Evolutionary conservation across 257 asterid species (phyloP).

Genomic region (Solanum dulcamara): DNA sequence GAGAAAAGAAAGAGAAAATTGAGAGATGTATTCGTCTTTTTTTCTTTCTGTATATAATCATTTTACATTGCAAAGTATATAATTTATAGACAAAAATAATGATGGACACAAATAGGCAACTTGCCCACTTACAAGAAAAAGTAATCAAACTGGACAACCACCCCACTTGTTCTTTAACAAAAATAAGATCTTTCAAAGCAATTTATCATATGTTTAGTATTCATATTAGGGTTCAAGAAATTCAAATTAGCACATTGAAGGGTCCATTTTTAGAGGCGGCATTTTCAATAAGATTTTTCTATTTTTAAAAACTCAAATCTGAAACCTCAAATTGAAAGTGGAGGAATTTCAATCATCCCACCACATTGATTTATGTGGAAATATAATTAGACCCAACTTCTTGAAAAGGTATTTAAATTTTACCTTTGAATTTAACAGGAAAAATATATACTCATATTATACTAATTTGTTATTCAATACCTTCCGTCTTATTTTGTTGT

Average conservation of each 20-base stretch:
- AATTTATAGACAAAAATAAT: too few relatives aligned
- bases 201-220: neutral
- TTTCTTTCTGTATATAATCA: too few relatives aligned
- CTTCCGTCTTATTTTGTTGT: neutral
- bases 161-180: too few relatives aligned
- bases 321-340: neutral
- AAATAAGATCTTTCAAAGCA: neutral
- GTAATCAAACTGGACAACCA: too few relatives aligned
- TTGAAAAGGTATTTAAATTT: neutral
- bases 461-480: neutral
- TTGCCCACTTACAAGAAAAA: too few relatives aligned
- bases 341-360: neutral
- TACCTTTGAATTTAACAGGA: neutral
- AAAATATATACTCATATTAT: neutral
- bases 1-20: too few relatives aligned
- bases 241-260: neutral
- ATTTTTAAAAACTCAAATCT: neutral
- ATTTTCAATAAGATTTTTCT: neutral
- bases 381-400: neutral
- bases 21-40: too few relatives aligned
- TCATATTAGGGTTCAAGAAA: neutral
- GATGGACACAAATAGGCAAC: too few relatives aligned
- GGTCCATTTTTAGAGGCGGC: fast-evolving
- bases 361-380: neutral
- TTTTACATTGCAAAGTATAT: too few relatives aligned